These are phyloP conservation scores for Fomitopsis serialis DNA, from an alignment of 768 basidiomycete genomes.

Conservation along the genomic window DNA sequence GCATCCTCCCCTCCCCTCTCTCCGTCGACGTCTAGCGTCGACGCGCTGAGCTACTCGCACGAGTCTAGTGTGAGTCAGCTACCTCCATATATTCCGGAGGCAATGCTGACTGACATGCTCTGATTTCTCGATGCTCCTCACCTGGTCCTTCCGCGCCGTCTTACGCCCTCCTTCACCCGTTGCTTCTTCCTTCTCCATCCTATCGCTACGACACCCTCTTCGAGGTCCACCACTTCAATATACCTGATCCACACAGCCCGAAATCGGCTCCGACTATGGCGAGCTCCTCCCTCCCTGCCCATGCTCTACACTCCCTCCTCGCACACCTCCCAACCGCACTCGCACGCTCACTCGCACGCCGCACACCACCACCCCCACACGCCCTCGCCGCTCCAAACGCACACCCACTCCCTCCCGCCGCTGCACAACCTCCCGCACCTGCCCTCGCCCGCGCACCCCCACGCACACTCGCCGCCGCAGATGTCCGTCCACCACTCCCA, in stretches of 20 bases:
- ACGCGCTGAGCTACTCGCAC: conserved; percentile 15
- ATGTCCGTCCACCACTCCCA: too few species aligned
- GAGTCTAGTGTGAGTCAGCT: conserved; percentile 17
- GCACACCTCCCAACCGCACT: background rate
- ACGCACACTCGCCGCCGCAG: background rate
- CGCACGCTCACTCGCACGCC: conserved; percentile 5
- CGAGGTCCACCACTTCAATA: background rate
- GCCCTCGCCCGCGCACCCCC: background rate
- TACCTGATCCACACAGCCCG: conserved; percentile 8
- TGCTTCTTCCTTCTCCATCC: background rate
- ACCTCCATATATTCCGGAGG: background rate
- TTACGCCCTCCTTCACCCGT: background rate
- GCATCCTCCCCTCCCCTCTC: conserved; percentile 18
- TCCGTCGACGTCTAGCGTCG: conserved; percentile 13
- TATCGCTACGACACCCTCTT: background rate
- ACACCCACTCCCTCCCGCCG: conserved; percentile 4
- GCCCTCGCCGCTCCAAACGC: conserved; percentile 3
- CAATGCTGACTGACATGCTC: background rate
- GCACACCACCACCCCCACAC: background rate
- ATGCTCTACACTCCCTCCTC: too few species aligned
- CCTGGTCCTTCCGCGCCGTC: background rate
- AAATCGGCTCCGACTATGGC: conserved; percentile 16
- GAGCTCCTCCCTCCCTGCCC: conserved; percentile 8
- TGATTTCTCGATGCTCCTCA: background rate
- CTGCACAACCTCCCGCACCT: background rate